Evolutionary conservation across 805 yeast genomes (phyloP), one percentile per base, ranked within the genome.

Genomic region (Nakazawaea pomicola): DNA sequence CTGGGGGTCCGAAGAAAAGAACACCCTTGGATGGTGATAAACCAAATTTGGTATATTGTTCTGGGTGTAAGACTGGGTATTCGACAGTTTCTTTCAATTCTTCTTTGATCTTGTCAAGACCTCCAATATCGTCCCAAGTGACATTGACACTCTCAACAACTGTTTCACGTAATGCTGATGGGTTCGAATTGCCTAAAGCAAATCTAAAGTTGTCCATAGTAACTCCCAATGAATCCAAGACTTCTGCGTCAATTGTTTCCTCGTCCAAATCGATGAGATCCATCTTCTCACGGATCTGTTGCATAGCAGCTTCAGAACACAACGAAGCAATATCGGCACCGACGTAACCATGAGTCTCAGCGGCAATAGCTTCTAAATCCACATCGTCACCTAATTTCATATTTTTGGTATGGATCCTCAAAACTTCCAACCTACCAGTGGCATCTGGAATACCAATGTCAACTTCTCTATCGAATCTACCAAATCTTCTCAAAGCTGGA

Each of bases 221-320:
- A 43, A 93, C 99, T 47, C 98, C 98, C 53, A 93, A 74, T 19
- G 96, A 85, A 63, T 93, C 96, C 58, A 93, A 78, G 20, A 93
- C 82, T 71, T 93, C 99, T 29, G 99, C 96, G 62, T 90, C 98
- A 54, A 95, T 93, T 54, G 91, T 93, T 48, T 90, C 97, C 65
- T 89, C 95, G 48, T 90, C 97, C 53, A 90, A 73, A 58, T 91
- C 98, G 54, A 95, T 93, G 50, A 93, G 73, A 58, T 93, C 99
- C 97, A 93, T 90, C 79, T 93, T 93, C 70, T 93, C 99, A 69
- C 99, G 87, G 59, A 93, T 93, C 73, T 95, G 99, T 75, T 93
- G 99, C 99, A 93, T 93, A 45, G 99, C 99, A 50, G 99, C 99
- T 70, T 95, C 99, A n/a, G 97, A 89, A 75, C 99, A 93, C 58